Evolutionary conservation across 371 early-diverging fungal genomes (phyloP), one percentile per base, ranked within the genome.

Genomic region (Rhizomucor miehei): DNA sequence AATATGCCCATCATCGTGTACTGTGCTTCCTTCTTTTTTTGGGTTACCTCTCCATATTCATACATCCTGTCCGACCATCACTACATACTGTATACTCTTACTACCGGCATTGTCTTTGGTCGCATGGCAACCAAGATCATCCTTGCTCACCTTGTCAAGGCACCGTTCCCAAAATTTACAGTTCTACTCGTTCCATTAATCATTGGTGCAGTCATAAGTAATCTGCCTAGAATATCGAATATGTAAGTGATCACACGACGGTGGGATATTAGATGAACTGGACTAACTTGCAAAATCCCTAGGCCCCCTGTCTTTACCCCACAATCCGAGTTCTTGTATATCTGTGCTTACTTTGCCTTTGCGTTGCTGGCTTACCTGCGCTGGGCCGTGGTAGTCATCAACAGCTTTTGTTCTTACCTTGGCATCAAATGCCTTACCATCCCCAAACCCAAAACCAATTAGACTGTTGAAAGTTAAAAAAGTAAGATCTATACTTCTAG

Each of bases 81-180:
- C 53, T 70, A 84, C 46, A 79, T 90, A n/a, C 71, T 91, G 20
- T 91, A 85, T 57, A 71, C 84, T 20, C 52, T 88, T 19, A 84
- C 90, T 3, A 79, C 80, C 14, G 92, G 92, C 25, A 77, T 91
- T 55, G 90, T 85, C 1, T 92, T 94, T 82, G 94, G 93, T 21
- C 82, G 93, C 40, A 90, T 93, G 65, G 90, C 91, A 38, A 89
- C 92, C 61, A 89, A 90, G 62, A 91, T 95, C 56, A 93, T 94
- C 48, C 64, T 93, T 59, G 89, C 92, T 11, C 93, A 94, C 55
- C 79, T 94, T 24, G 90, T 91, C 24, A 89, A 90, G 66, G 79
- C 77, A 54, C 72, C 73, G 16, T 94, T 87, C 66, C 95, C 93
- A 34, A 75, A 75, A 52, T 91, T 82, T 65, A 89, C 91, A 21